A percentile compares a stretch with the other conserved stretches of the same genome.
Evolutionary conservation across 1,284 basidiomycete species (phyloP).

Genomic region (Pyrrhoderma noxium): DNA sequence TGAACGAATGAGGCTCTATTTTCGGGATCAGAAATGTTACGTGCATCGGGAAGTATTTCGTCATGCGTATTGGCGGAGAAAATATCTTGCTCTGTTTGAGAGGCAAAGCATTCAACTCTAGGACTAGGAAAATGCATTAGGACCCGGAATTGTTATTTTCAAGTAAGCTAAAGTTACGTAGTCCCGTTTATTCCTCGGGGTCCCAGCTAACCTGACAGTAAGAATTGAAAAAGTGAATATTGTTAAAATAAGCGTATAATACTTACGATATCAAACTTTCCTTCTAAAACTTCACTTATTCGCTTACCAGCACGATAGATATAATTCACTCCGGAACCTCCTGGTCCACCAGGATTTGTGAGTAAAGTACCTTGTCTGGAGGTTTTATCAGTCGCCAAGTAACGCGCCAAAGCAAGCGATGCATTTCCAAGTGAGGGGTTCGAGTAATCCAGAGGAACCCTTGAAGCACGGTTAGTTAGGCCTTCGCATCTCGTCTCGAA

Average conservation of each 20-base stretch:
- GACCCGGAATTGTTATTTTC: background rate
- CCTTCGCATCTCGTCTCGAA: background rate
- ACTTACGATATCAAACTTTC: constrained; percentile 22
- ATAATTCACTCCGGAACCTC: constrained; percentile 23
- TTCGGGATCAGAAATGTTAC: constrained; percentile 21
- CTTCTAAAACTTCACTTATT: constrained; percentile 23
- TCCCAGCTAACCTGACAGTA: constrained; percentile 24
- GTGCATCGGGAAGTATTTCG: constrained; percentile 20
- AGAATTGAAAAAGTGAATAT: background rate
- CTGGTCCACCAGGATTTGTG: constrained; percentile 21
- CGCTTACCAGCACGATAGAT: constrained; percentile 23
- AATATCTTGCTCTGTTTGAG: constrained; percentile 25
- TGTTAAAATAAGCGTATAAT: background rate
- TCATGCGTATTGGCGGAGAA: constrained; percentile 21
- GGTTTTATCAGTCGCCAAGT: constrained; percentile 20
- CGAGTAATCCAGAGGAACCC: constrained; percentile 21
- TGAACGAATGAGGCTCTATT: constrained; percentile 20
- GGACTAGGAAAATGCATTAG: constrained; percentile 17
- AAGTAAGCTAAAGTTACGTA: constrained; percentile 17
- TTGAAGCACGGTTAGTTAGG: background rate
- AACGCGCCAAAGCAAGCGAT: constrained; percentile 20
- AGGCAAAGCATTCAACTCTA: constrained; percentile 23
- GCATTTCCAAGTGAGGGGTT: constrained; percentile 18
- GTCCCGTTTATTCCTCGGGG: constrained; percentile 25
- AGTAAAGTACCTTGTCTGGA: constrained; percentile 19